phyloP scores from a whole-genome alignment of 2,329 filamentous ascomycete species.

The Aspergillus novoparasiticus region DNA sequence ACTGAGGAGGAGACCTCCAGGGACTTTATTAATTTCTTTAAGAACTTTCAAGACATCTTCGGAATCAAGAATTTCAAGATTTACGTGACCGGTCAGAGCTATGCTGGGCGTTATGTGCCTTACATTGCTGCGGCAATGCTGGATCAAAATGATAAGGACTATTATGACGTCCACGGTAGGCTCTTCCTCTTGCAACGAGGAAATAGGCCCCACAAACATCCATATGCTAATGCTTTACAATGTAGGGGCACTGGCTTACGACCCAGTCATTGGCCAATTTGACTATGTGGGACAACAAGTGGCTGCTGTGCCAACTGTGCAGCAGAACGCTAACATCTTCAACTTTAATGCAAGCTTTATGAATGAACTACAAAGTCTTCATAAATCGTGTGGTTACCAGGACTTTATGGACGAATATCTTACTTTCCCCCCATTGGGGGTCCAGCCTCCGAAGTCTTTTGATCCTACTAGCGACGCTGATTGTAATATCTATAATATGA shows the following conservation, averaged over 20 bases:
- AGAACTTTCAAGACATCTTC: slow-evolving; percentile 74
- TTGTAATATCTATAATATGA: slow-evolving; percentile 62
- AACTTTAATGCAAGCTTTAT: slow-evolving; percentile 50
- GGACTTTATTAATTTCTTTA: slow-evolving; percentile 77
- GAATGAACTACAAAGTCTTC: slow-evolving; percentile 41
- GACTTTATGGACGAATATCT: slow-evolving; percentile 54
- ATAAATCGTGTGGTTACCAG: slow-evolving; percentile 51
- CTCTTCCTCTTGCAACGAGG: background rate
- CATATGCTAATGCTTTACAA: background rate
- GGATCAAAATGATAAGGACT: slow-evolving; percentile 65
- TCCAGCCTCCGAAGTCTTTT: slow-evolving; percentile 62
- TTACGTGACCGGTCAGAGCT: slow-evolving; percentile 74
- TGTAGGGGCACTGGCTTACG: slow-evolving; percentile 65
- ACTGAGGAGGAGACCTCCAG: slow-evolving; percentile 68
- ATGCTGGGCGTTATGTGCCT: slow-evolving; percentile 70
- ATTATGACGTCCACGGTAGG: slow-evolving; percentile 67
- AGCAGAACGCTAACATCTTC: slow-evolving; percentile 47
- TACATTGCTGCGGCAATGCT: slow-evolving; percentile 77
- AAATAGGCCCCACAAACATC: background rate
- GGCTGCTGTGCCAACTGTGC: slow-evolving; percentile 46
- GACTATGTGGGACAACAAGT: slow-evolving; percentile 37
- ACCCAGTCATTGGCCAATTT: slow-evolving; percentile 59
- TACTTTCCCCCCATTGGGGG: slow-evolving; percentile 49
- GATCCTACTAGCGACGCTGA: slow-evolving; percentile 44
- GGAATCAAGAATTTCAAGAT: slow-evolving; percentile 68